Evolutionary conservation across 2,329 filamentous ascomycete species (phyloP), one percentile per base, ranked within the genome.

Genomic region (Neonectria ditissima): DNA sequence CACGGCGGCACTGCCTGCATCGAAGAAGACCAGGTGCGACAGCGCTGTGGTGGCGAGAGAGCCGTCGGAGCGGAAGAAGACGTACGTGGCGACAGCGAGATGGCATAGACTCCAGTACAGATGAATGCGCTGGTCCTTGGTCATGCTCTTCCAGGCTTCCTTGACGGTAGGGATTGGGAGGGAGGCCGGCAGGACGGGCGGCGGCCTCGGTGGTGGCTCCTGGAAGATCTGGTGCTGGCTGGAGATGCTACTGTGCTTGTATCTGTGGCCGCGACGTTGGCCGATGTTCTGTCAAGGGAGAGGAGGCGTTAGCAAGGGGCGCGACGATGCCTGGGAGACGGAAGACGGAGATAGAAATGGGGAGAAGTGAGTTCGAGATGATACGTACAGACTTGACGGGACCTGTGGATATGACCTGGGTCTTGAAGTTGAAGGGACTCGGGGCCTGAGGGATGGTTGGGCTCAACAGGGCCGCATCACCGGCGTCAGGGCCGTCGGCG

Each of bases 181-280:
- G 32, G 94, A 97, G 59, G 94, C 93, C 1, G 96, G 96, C 0
- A 99, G 87, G 39, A 95, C 92, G 24, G 97, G 87, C 4, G 96
- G 95, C 1, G 94, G 91, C 56, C 94, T 88, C 5, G 89, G 91
- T 0, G 94, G 90, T 7, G 96, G 96, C 77, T 97, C 94, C 72
- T 97, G 92, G 79, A 98, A 97, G 79, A 98, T 97, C 79, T 97
- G 94, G 77, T 98, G 94, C 73, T 90, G 88, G 8, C 88, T 82
- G 20, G 93, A 97, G 61, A 99, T 91, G 77, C 93, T 97, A 77
- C 92, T 97, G 82, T 98, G 95, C 77, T 97, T 97, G 85, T 99
- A 99, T 78, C 96, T 94, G 82, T 99, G 96, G 66, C 96, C 96
- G 65, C 95, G 91, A 69, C 96, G 89, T 79, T 97, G 93, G 67